Conservation (phyloP, 805 yeast genomes). For the Saturnispora zaruensis region DNA sequence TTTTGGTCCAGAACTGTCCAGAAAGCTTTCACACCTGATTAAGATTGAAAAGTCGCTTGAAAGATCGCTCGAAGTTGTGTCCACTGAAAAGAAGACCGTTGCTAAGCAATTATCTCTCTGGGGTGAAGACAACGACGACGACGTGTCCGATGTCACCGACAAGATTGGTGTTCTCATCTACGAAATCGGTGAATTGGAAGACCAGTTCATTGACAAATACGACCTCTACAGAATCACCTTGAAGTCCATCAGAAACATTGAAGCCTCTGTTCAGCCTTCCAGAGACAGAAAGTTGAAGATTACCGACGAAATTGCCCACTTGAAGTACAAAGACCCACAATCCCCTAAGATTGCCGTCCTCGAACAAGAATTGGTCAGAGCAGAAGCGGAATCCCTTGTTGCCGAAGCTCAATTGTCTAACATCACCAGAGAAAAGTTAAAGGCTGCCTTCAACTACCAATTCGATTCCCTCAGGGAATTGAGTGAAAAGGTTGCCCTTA, state of each 20-base stretch:
- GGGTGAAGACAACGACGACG: slow-evolving; percentile 98
- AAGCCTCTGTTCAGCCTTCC: slow-evolving; percentile 95
- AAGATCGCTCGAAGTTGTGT: slow-evolving; percentile 87
- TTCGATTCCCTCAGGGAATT: slow-evolving; percentile 92
- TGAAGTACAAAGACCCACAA: slow-evolving; percentile 97
- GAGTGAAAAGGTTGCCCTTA: slow-evolving; percentile 91
- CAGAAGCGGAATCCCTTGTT: slow-evolving; percentile 97
- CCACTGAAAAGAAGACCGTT: slow-evolving; percentile 89
- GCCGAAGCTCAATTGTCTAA: slow-evolving; percentile 98
- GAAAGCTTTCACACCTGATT: slow-evolving; percentile 83
- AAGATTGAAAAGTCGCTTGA: slow-evolving; percentile 95
- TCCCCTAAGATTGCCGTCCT: slow-evolving; percentile 91
- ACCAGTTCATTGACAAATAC: slow-evolving; percentile 95
- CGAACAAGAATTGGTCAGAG: slow-evolving; percentile 98
- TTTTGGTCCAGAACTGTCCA: slow-evolving; percentile 89
- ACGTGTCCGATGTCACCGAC: slow-evolving; percentile 93
- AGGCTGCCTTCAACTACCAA: slow-evolving; percentile 95
- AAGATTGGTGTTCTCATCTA: slow-evolving; percentile 91
- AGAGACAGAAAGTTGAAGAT: slow-evolving; percentile 97
- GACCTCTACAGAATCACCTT: slow-evolving; percentile 96
- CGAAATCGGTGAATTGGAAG: slow-evolving; percentile 97
- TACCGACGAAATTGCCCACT: slow-evolving; percentile 94
- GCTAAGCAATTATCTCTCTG: slow-evolving; percentile 95
- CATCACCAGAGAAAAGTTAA: slow-evolving; percentile 95
- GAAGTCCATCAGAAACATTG: slow-evolving; percentile 92